These are phyloP conservation scores for Albatrellus sp. DNA, from an alignment of 1,284 basidiomycete species.

Conservation along the genomic window DNA sequence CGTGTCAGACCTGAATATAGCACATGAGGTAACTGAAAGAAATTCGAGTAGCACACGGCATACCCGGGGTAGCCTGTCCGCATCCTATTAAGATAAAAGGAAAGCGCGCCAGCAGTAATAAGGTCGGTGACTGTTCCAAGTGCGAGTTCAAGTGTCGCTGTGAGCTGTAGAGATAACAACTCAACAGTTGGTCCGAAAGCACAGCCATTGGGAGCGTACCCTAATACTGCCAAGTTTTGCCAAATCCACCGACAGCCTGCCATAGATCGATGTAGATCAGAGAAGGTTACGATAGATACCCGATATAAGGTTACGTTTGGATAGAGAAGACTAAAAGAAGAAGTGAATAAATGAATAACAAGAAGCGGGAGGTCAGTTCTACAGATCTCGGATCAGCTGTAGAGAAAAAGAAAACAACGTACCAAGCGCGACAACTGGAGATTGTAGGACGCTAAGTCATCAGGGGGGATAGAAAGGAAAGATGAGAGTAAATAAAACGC, in stretches of 20 bases:
- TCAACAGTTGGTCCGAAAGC: conserved; percentile 8
- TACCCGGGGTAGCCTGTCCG: conserved; percentile 33
- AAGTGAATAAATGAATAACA: no score
- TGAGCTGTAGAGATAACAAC: no score
- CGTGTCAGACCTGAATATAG: conserved; percentile 1
- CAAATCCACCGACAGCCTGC: no score
- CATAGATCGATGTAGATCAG: no score
- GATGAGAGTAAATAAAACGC: background rate
- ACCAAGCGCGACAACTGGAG: conserved; percentile 8
- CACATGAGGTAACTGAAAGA: no score
- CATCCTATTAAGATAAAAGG: conserved; percentile 37
- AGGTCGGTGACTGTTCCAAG: conserved; percentile 35
- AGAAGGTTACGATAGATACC: background rate
- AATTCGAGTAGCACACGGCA: no score
- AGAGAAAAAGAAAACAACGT: conserved; percentile 4
- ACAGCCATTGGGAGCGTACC: background rate
- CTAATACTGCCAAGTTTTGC: no score
- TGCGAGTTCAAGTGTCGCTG: conserved; percentile 31
- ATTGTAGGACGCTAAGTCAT: background rate
- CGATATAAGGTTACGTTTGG: conserved; percentile 26
- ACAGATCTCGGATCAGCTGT: conserved; percentile 4
- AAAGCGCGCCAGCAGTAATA: conserved; percentile 33
- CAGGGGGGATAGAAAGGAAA: background rate
- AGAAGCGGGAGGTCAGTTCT: conserved; percentile 1
- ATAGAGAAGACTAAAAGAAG: conserved; percentile 26